Evolutionary conservation across 805 yeast species (phyloP).

Genomic region (Candida vartiovaarae): DNA sequence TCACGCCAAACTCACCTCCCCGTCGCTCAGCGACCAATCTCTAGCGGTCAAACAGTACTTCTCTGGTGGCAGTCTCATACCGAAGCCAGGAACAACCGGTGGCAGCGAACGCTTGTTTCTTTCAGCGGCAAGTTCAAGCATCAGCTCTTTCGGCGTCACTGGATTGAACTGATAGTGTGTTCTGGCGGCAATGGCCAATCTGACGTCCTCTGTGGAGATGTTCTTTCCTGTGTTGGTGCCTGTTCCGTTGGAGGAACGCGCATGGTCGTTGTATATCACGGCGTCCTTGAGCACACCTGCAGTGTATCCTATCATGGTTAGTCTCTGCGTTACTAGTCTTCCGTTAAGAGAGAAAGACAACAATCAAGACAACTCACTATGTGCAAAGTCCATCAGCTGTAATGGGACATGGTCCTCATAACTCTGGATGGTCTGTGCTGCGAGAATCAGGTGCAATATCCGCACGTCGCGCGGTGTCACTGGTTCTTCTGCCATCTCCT

Average conservation of each 20-base stretch:
- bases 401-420: constrained; percentile 95
- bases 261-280: constrained; percentile 78
- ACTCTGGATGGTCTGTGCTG: constrained; percentile 85
- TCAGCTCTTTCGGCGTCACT: constrained; percentile 85
- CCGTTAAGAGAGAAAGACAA: background rate
- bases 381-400: constrained; percentile 95
- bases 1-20: constrained; percentile 17
- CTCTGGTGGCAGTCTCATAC: constrained; percentile 93
- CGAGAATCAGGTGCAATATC: constrained; percentile 80
- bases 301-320: constrained; percentile 52
- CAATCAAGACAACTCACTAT: constrained; percentile 32
- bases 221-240: constrained; percentile 27
- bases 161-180: constrained; percentile 97
- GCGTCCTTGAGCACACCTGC: constrained; percentile 86
- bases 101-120: constrained; percentile 87
- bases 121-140: constrained; percentile 87
- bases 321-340: background rate
- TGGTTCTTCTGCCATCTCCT: constrained; percentile 22
- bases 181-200: constrained; percentile 88
- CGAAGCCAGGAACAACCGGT: constrained; percentile 85
- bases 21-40: constrained; percentile 64
- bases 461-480: constrained; percentile 81
- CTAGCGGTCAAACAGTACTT: constrained; percentile 87
- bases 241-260: constrained; percentile 35
- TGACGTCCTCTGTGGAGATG: constrained; percentile 80